A percentile compares a stretch with the other conserved stretches of the same genome.
phyloP scores from a whole-genome alignment of 2,329 filamentous ascomycete species.

The Trichoderma breve region DNA sequence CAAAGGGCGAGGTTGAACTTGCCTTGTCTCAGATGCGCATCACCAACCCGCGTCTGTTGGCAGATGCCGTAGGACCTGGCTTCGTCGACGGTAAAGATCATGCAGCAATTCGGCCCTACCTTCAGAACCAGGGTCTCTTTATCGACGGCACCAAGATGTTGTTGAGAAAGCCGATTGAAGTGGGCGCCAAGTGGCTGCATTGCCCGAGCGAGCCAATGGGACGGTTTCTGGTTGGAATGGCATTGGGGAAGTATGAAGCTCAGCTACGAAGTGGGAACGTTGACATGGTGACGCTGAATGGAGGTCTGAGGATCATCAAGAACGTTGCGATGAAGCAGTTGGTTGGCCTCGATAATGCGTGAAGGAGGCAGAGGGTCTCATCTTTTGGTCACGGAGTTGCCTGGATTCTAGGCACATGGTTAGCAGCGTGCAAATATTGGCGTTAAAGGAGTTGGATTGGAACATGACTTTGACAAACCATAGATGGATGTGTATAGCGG shows the following conservation, averaged over 20 bases:
- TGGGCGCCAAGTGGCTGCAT: slow-evolving; percentile 1
- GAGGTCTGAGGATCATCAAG: slow-evolving; percentile 6
- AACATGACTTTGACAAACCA: background rate
- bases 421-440: background rate
- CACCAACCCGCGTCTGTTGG: background rate
- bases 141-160: background rate
- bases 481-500: background rate
- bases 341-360: background rate
- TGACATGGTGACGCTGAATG: background rate
- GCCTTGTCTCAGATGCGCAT: slow-evolving; percentile 2
- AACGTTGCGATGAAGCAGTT: background rate
- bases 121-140: background rate
- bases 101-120: background rate
- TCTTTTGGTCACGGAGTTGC: background rate
- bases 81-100: background rate
- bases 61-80: background rate
- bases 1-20: background rate
- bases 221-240: background rate
- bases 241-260: background rate
- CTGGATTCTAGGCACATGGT: background rate
- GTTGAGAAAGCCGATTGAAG: background rate
- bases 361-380: background rate
- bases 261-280: background rate
- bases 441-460: background rate
- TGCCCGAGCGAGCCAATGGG: slow-evolving; percentile 12